These are phyloP conservation scores for Phaffia rhodozyma DNA, from an alignment of 1,284 basidiomycete species.

Conservation along the genomic window DNA sequence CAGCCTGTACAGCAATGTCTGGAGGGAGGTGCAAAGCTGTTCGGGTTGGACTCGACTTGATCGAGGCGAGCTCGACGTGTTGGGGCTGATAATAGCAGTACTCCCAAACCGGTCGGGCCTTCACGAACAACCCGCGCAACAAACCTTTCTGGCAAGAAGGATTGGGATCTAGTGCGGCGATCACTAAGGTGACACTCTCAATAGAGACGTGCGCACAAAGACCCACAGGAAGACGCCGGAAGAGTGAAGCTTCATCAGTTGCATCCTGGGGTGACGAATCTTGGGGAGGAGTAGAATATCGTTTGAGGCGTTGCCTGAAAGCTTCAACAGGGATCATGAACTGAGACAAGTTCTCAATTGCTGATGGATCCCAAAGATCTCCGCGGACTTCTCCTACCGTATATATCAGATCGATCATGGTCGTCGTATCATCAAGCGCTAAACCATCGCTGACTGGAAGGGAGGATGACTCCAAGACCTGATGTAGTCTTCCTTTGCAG, in stretches of 20 bases:
- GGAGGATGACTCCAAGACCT: too few relatives aligned
- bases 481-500: too few relatives aligned
- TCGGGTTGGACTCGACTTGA: conserved; percentile 40
- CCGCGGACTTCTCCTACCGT: too few relatives aligned
- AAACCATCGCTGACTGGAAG: too few relatives aligned
- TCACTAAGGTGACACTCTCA: conserved; percentile 51
- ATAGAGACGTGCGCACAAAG: conserved; percentile 49
- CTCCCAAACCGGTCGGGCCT: conserved; percentile 47
- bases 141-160: conserved; percentile 53
- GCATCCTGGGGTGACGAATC: too few relatives aligned
- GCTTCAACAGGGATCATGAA: too few relatives aligned
- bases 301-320: too few relatives aligned
- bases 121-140: conserved; percentile 57
- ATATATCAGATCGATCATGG: too few relatives aligned
- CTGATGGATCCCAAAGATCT: too few relatives aligned
- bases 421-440: too few relatives aligned
- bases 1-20: conserved; percentile 50
- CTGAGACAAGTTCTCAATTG: too few relatives aligned
- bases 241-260: background rate
- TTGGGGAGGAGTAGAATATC: too few relatives aligned
- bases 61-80: conserved; percentile 39
- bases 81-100: conserved; percentile 46
- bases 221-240: conserved; percentile 42
- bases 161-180: conserved; percentile 65
- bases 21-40: conserved; percentile 41